phyloP scores from a whole-genome alignment of 2,329 filamentous ascomycete species.

The Amylocarpus encephaloides region DNA sequence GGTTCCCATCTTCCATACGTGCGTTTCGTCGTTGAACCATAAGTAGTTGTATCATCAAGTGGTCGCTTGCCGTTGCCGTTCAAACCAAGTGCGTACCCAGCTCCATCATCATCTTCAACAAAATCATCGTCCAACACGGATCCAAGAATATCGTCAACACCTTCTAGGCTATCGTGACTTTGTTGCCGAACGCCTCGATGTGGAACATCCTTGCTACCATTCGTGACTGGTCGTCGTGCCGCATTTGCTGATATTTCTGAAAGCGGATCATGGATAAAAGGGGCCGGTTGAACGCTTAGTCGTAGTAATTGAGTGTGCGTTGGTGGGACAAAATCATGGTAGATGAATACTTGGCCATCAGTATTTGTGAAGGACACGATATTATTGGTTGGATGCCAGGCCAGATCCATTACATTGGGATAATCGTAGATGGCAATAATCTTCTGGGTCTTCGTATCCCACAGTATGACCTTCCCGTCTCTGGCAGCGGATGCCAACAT shows the following conservation, averaged over 20 bases:
- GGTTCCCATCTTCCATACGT: conserved; percentile 39
- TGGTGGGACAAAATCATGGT: conserved; percentile 60
- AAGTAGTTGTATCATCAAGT: conserved; percentile 39
- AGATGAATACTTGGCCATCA: conserved; percentile 89
- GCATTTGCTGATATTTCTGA: conserved; percentile 63
- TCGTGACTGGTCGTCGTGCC: conserved; percentile 43
- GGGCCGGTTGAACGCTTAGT: conserved; percentile 63
- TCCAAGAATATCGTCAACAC: conserved; percentile 61
- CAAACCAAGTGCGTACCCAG: conserved; percentile 66
- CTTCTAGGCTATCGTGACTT: conserved; percentile 73
- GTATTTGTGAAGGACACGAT: conserved; percentile 86
- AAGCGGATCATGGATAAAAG: conserved; percentile 77
- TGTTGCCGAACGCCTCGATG: conserved; percentile 48
- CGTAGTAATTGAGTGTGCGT: conserved; percentile 52
- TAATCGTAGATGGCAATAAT: conserved; percentile 74
- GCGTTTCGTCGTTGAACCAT: conserved; percentile 37
- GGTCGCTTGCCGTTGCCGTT: conserved; percentile 60
- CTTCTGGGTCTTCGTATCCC: conserved; percentile 85
- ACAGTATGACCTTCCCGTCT: conserved; percentile 67
- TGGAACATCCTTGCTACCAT: conserved; percentile 47
- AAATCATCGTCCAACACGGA: conserved; percentile 62
- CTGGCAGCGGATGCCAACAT: conserved; percentile 67
- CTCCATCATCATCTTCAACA: conserved; percentile 90
- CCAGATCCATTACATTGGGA: conserved; percentile 74
- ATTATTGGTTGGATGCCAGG: conserved; percentile 89